phyloP scores from a whole-genome alignment of 768 basidiomycete species.

The Podaxis sp. region DNA sequence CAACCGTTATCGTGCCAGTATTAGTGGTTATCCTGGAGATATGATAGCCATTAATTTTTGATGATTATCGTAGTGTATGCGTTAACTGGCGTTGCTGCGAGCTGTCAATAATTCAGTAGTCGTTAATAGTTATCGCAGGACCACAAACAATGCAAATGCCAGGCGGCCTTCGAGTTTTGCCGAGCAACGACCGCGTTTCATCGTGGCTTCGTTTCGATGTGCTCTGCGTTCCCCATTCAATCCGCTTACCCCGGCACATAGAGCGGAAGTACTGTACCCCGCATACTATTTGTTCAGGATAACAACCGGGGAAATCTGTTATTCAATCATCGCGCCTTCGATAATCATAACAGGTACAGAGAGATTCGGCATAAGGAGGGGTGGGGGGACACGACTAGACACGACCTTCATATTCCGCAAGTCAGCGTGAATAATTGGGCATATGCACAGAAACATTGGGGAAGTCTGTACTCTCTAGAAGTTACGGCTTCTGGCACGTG shows the following conservation, averaged over 20 bases:
- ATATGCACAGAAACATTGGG: not conserved
- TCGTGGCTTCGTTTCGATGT: not conserved
- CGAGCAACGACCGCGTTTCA: not conserved
- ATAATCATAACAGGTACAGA: not conserved
- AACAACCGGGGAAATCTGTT: not conserved
- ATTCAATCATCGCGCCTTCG: not conserved
- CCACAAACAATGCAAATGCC: not conserved
- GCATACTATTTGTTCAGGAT: not conserved
- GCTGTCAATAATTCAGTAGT: not conserved
- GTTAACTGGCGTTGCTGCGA: not conserved
- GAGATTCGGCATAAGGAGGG: not conserved
- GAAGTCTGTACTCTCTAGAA: not conserved
- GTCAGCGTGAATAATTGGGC: not conserved
- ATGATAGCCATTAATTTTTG: not conserved
- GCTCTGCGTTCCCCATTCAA: not conserved
- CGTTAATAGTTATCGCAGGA: not conserved
- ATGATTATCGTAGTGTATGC: not conserved
- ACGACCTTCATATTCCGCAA: not conserved
- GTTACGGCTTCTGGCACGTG: not conserved
- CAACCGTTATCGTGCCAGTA: not conserved
- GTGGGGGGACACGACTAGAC: not conserved
- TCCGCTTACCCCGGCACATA: not conserved
- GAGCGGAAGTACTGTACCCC: not conserved
- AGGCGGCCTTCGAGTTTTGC: not conserved
- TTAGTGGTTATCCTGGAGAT: not conserved